Evolutionary conservation across 352 stramenopile species (phyloP), one percentile per base, ranked within the genome.

Genomic region (Phytophthora brassicae): DNA sequence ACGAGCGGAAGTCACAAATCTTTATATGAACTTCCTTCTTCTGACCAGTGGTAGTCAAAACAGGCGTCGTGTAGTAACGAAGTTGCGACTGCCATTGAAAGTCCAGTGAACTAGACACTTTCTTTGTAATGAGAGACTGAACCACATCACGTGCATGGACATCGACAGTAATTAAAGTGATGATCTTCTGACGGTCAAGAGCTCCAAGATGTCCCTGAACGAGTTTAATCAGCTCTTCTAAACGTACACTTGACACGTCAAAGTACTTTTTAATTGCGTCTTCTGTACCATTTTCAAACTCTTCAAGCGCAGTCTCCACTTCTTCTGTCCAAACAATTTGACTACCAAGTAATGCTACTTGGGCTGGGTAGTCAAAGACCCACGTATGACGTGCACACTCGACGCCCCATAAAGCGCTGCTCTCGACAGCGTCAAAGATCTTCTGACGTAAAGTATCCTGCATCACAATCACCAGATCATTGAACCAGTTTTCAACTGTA

Each of bases 81-180:
- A 98, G 81, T 69, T 98, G 96, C 14, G 97, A 96, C 46, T 98
- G 95, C 95, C 95, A 98, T 24, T 93, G 77, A 67, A 99, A 98
- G 39, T 96, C 88, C 28, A 94, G 69, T 1, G 90, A 88, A 53
- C 86, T 95, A 39, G 91, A 92, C 0, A 92, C 94, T 68, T 98
- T 98, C 64, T 98, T 95, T 3, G 79, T 74, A 33, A 98, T 92
- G 16, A 98, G 76, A 14, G 83, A 90, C 56, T 97, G 86, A 7
- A 98, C 84, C 12, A 98, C 92, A 60, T 99, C 95, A n/a, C 95
- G 87, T 28, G 91, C 94, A 58, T 99, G 95, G 0, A 98, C 95
- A 54, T 99, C 95, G 42, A 98, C 93, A n/a, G 94, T 98, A 63
- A 99, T 98, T 19, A 99, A 74, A n/a, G 93, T 97, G 65, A 98